Conservation (phyloP, 176 grass and related monocot species). For the Elaeis guineensis region DNA sequence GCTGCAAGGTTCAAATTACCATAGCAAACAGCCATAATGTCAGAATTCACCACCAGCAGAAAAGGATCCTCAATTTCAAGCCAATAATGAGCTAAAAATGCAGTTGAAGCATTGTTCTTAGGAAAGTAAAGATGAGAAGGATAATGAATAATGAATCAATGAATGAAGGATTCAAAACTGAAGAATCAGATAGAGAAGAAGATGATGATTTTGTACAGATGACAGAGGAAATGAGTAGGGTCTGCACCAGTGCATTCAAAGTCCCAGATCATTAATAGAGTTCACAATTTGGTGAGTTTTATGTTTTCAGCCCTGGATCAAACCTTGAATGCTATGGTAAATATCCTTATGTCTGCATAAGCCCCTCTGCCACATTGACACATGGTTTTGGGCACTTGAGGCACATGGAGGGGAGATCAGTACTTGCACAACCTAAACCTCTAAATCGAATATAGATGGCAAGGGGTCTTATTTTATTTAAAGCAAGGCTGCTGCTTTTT, state of each 20-base stretch:
- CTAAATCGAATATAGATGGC: not conserved
- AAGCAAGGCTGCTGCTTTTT: too few species aligned
- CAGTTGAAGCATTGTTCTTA: not conserved
- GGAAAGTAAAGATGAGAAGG: not conserved
- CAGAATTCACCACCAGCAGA: conserved; percentile 32
- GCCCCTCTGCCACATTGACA: conserved; percentile 21
- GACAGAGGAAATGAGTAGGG: conserved; percentile 47
- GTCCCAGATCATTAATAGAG: conserved; percentile 61
- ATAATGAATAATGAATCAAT: not conserved
- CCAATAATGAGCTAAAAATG: conserved; percentile 16
- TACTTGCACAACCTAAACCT: conserved; percentile 63
- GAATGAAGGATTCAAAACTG: not conserved
- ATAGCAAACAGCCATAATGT: conserved; percentile 31
- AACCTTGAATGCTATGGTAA: not conserved
- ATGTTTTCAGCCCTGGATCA: conserved; percentile 71
- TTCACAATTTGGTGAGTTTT: conserved; percentile 6
- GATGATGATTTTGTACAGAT: conserved; percentile 56
- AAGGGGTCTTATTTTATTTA: too few species aligned
- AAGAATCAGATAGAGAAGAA: conserved; percentile 56
- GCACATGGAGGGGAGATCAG: conserved; percentile 46
- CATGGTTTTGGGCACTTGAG: conserved; percentile 38
- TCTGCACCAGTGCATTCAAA: conserved; percentile 28
- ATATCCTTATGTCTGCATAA: conserved; percentile 14
- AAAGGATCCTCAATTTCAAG: not conserved
- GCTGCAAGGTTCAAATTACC: conserved; percentile 58